Conservation (phyloP, 2,329 filamentous ascomycete genomes). For the Apiospora aurea region DNA sequence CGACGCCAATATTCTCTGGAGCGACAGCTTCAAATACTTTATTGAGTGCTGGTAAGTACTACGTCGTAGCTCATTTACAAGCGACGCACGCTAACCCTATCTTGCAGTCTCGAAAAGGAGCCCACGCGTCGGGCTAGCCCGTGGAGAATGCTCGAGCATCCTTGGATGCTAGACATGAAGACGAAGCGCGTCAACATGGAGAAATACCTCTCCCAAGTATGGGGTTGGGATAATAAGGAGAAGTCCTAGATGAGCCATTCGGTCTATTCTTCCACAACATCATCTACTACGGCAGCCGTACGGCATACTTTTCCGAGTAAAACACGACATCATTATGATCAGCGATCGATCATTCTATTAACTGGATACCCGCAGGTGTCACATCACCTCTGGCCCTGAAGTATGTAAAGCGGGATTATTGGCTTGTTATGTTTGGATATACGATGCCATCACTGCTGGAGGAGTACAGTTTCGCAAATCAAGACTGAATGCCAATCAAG, state of each 20-base stretch:
- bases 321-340: neutral
- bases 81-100: conserved; percentile 31
- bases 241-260: conserved; percentile 3
- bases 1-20: conserved; percentile 89
- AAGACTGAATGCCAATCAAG: neutral
- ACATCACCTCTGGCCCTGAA: neutral
- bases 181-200: conserved; percentile 97
- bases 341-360: conserved; percentile 14
- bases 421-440: neutral
- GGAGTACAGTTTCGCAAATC: neutral
- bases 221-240: conserved; percentile 84
- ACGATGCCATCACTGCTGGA: neutral
- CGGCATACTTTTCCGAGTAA: neutral
- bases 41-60: conserved; percentile 94
- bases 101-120: conserved; percentile 87
- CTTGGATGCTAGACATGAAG: conserved; percentile 98
- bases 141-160: conserved; percentile 99
- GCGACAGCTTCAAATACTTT: conserved; percentile 98
- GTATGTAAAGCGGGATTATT: conserved; percentile 13
- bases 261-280: neutral
- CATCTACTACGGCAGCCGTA: neutral
- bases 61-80: neutral
- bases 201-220: conserved; percentile 91
- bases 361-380: conserved; percentile 15
- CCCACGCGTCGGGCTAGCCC: conserved; percentile 85